Conservation (phyloP, 2,329 filamentous ascomycete species). For the Mycosphaerelloides madeirae region DNA sequence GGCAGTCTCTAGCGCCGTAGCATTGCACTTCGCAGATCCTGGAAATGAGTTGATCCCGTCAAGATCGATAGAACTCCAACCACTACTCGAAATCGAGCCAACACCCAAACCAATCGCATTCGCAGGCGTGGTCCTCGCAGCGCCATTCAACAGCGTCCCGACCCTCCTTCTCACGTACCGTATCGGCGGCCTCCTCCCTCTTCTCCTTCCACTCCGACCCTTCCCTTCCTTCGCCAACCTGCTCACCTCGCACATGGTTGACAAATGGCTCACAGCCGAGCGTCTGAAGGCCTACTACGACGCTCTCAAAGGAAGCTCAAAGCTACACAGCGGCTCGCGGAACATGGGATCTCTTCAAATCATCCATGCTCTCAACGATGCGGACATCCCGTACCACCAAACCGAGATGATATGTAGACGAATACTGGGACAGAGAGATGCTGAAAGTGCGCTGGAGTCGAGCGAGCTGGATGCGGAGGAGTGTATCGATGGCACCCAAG, state of each 20-base stretch:
- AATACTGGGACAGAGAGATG: constrained; percentile 50
- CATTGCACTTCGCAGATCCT: constrained; percentile 58
- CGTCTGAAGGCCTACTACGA: constrained; percentile 62
- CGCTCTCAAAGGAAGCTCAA: constrained; percentile 42
- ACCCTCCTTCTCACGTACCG: constrained; percentile 72
- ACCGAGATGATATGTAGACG: constrained; percentile 60
- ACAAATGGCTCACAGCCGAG: constrained; percentile 71
- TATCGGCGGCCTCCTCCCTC: constrained; percentile 70
- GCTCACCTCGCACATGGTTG: constrained; percentile 62
- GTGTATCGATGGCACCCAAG: constrained; percentile 30
- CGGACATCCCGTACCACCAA: constrained; percentile 73
- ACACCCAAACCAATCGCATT: constrained; percentile 53
- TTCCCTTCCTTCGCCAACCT: constrained; percentile 62
- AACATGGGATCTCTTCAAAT: constrained; percentile 54
- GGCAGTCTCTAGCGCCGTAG: constrained; percentile 70
- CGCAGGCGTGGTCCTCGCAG: constrained; percentile 72
- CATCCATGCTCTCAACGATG: constrained; percentile 75
- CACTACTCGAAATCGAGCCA: neutral
- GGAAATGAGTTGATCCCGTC: constrained; percentile 16
- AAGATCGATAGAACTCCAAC: constrained; percentile 7
- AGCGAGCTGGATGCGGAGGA: constrained; percentile 24
- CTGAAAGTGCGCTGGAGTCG: constrained; percentile 24
- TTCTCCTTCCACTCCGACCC: constrained; percentile 67
- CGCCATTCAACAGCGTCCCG: constrained; percentile 71
- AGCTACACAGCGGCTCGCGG: constrained; percentile 34